Evolutionary conservation across 768 basidiomycete species (phyloP), one percentile per base, ranked within the genome.

Genomic region (Boletus rufocinnamomeus): DNA sequence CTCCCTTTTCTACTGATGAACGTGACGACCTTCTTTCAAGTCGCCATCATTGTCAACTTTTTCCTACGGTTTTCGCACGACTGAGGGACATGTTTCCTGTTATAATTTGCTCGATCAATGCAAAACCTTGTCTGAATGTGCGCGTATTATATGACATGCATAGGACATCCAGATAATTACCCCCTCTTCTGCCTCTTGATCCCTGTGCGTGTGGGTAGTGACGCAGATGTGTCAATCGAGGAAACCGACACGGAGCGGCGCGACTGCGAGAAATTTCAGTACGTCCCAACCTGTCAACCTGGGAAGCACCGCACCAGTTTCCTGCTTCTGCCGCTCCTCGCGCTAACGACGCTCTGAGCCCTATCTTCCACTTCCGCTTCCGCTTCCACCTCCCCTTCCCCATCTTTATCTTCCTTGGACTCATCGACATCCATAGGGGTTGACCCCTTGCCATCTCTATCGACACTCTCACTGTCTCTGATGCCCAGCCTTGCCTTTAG

Each of bases 1-100:
- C 45, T 6, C 21, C n/a, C 23, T 2, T 40, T 46, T 48, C 9
- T 8, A n/a, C 44, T 19, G 21, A 51, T 48, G 27, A 34, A 40
- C 21, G 34, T 54, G 28, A 44, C 19, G 11, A 53, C 30, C 19
- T 25, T 44, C 37, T 51, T 37, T 61, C 47, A 72, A 94, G 92
- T 88, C 56, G 92, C 93, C 45, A 84, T 95, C 65, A 76, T 91
- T 56, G 84, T 87, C 76, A 95, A 95, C 73, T 94, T 95, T 65
- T 76, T 92, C 59, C 80, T 95, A 59, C 86, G 91, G 50, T 93
- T 94, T 74, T 83, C 89, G 27, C 69, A 55, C 38, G 60, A 59
- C 44, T 75, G 35, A 69, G 54, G 25, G 43, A 27, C 35, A 14
- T 51, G 25, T 44, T 48, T 11, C 37, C 11, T 3, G 17, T 32